Evolutionary conservation across 2,329 filamentous ascomycete species (phyloP), one percentile per base, ranked within the genome.

Genomic region (Xylariaceae sp.): DNA sequence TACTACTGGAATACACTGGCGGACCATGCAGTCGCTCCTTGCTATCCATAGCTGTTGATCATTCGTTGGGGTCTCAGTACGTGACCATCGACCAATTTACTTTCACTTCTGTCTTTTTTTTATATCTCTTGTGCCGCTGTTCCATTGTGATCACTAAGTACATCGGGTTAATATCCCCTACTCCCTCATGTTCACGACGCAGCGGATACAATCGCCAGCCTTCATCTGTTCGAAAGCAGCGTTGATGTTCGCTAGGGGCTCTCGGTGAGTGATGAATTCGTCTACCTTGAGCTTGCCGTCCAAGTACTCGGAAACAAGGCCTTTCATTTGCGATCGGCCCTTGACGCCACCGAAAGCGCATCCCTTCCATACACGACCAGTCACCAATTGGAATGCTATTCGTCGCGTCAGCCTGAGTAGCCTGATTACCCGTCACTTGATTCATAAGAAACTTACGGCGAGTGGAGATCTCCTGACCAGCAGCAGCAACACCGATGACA

Each of bases 261-360:
- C 90, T 69, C 92, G 87, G 80, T 99, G 94, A 37, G 94, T 99
- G 79, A 99, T 97, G 81, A 97, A 97, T 80, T 99, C 94, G 74
- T 97, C 93, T 51, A 97, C 94, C 87, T 97, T 97, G 73, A 99
- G 87, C 73, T 88, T 84, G 69, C 92, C 92, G 56, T 83, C 83
- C 75, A 95, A 82, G 79, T 99, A 99, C 77, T 97, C 93, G 67
- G 86, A 79, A 23, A 99, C 92, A 47, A 99, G 86, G 60, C 83
- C 87, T 52, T 89, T 88, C 66, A 99, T 85, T 79, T 99, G 94
- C 39, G 89, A 88, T 72, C 94, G 92, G 68, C 94, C 94, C 83
- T 97, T 99, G 82, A 99, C 92, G 70, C 94, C 94, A 68, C 94
- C 94, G 72, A 99, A 99, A 15, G 94, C 94, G 74, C 93, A 97